Evolutionary conservation across 805 yeast species (phyloP), one percentile per base, ranked within the genome.

Genomic region (Starmerella vitae): DNA sequence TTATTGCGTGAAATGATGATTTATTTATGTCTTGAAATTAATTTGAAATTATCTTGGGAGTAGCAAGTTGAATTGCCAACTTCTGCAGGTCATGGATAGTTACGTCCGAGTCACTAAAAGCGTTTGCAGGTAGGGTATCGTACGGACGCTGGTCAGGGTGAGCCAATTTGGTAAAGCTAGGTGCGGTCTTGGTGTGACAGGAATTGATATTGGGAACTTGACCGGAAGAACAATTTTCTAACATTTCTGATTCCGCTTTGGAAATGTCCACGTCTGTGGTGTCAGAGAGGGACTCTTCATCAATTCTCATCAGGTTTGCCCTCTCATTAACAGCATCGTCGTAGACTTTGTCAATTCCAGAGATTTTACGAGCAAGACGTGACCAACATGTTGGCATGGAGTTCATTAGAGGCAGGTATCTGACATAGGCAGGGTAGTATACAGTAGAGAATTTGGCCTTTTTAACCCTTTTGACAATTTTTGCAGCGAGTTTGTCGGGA

Each of bases 361-460:
- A 70, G 8, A 72, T 43, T 41, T 61, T 56, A 34, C 95, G 60
- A 1, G 69, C 62, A 0, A 67, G n/a, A 39, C 65, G 71, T 7
- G 67, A 74, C 2, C 81, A 27, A 2, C 78, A 83, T 78, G 82
- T 73, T 0, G 94, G 93, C 13, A 74, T 57, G 0, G 75, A 72
- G 41, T 91, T 66, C 47, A 85, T 61, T 1, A 80, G 42, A 0
- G 94, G 94, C 26, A 86, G 50, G 33, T 81, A 60, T 46, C 76
- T 72, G 1, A 83, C 85, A 57, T 86, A 88, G 32, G 77, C 62
- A 0, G 97, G 96, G 22, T 74, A 49, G 45, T 70, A 76, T 33
- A 86, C 10, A 39, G 76, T 81, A 2, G 86, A 84, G 29, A 77
- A 56, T 41, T 67, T 62, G 5, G 91, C 91, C 35, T 66, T 53